Evolutionary conservation across 441 rosid genomes (phyloP).

Genomic region (Populus tomentosa): DNA sequence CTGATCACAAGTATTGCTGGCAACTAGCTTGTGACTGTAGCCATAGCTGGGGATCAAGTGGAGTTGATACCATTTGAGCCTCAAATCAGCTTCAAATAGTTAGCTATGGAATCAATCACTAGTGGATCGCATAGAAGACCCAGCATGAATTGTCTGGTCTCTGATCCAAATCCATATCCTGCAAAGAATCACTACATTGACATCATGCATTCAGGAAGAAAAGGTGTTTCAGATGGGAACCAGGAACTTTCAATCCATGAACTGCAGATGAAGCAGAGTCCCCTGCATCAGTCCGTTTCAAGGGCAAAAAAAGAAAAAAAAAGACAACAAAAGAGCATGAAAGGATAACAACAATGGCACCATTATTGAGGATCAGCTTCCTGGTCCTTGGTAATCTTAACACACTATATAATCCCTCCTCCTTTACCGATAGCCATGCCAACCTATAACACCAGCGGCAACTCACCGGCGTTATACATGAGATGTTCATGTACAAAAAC

Average conservation of each 20-base stretch:
- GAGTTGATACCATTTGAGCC: conserved; percentile 23
- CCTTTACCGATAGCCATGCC: conserved; percentile 31
- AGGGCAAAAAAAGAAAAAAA: not conserved
- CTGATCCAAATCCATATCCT: not conserved
- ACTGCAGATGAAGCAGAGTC: conserved; percentile 15
- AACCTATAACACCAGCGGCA: conserved; percentile 11
- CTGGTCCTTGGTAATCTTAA: conserved; percentile 27
- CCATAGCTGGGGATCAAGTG: conserved; percentile 18
- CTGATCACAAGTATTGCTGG: conserved; percentile 6
- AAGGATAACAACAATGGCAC: conserved; percentile 1
- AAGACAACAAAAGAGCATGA: not conserved
- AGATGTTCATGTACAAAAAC: too few relatives aligned
- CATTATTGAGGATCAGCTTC: conserved; percentile 30
- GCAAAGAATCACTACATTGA: not conserved
- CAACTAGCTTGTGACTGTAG: conserved; percentile 9
- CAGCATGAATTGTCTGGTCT: not conserved
- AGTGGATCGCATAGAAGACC: not conserved
- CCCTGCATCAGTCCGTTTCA: conserved; percentile 24
- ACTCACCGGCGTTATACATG: too few relatives aligned
- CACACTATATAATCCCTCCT: conserved; percentile 24
- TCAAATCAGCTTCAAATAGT: too few relatives aligned
- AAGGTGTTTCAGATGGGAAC: too few relatives aligned
- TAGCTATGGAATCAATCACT: too few relatives aligned
- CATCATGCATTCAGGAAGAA: not conserved
- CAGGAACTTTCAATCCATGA: conserved; percentile 16